A percentile compares a stretch with the other conserved stretches of the same genome.
Evolutionary conservation across 1,284 basidiomycete species (phyloP).

Genomic region (Ganoderma meredithae): DNA sequence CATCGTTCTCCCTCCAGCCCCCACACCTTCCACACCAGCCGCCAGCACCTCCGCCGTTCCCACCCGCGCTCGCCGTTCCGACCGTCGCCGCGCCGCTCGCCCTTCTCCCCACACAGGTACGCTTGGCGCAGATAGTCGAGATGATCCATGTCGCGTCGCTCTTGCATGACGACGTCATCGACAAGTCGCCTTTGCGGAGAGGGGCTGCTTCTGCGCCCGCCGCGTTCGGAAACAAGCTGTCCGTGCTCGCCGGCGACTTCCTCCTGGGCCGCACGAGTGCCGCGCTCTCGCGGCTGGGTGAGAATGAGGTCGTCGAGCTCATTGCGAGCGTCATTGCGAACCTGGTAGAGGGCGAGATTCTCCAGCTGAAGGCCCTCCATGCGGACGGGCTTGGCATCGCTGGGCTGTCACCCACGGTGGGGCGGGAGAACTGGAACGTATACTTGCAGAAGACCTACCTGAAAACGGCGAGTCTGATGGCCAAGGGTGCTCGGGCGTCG

Average conservation of each 20-base stretch:
- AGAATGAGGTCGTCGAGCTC: slow-evolving; percentile 91
- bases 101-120: slow-evolving; percentile 86
- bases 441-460: slow-evolving; percentile 97
- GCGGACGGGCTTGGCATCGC: slow-evolving; percentile 43
- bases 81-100: slow-evolving; percentile 44
- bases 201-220: slow-evolving; percentile 86
- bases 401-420: slow-evolving; percentile 39
- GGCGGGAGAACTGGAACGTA: slow-evolving; percentile 75
- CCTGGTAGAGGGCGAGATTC: slow-evolving; percentile 95
- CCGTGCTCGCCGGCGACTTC: slow-evolving; percentile 96
- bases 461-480: slow-evolving; percentile 96
- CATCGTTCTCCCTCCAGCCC: slow-evolving; percentile 52
- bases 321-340: slow-evolving; percentile 94
- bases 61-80: slow-evolving; percentile 34
- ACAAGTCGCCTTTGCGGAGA: slow-evolving; percentile 84
- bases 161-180: slow-evolving; percentile 96
- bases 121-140: slow-evolving; percentile 96
- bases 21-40: slow-evolving; percentile 48
- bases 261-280: slow-evolving; percentile 92
- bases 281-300: slow-evolving; percentile 87
- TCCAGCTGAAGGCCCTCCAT: slow-evolving; percentile 76
- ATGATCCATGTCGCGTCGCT: slow-evolving; percentile 99
- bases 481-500: slow-evolving; percentile 89
- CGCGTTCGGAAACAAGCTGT: slow-evolving; percentile 94
- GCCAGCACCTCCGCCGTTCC: slow-evolving; percentile 50